These are phyloP conservation scores for Cladosporium sp. DNA, from an alignment of 2,329 filamentous ascomycete species.

Conservation along the genomic window DNA sequence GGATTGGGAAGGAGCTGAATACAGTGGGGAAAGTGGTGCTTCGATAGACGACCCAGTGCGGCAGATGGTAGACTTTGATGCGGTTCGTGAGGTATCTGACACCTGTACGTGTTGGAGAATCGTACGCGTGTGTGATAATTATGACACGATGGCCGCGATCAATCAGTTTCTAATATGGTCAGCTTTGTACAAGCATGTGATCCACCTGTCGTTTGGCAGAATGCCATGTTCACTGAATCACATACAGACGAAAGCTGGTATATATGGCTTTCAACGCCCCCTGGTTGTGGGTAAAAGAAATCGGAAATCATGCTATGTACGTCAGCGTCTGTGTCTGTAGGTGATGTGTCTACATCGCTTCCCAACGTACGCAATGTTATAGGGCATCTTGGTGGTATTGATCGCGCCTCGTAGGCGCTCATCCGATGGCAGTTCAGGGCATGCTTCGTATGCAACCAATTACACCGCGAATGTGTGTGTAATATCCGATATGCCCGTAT, in stretches of 20 bases:
- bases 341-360: background rate
- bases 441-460: background rate
- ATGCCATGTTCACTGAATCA: background rate
- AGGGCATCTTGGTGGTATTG: slow-evolving; percentile 54
- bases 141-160: slow-evolving; percentile 98
- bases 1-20: slow-evolving; percentile 98
- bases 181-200: background rate
- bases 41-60: slow-evolving; percentile 93
- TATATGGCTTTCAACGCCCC: slow-evolving; percentile 96
- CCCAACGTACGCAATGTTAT: slow-evolving; percentile 64
- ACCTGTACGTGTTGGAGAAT: slow-evolving; percentile 64
- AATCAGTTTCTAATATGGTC: slow-evolving; percentile 73
- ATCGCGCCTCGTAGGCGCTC: slow-evolving; percentile 25
- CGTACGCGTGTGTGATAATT: slow-evolving; percentile 91
- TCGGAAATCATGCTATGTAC: slow-evolving; percentile 84
- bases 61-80: slow-evolving; percentile 96
- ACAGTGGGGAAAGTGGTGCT: slow-evolving; percentile 92
- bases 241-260: slow-evolving; percentile 84
- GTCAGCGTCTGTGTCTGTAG: background rate
- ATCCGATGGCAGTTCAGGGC: slow-evolving; percentile 14
- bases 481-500: background rate
- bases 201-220: background rate
- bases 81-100: slow-evolving; percentile 96
- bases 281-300: slow-evolving; percentile 97
- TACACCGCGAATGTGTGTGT: background rate